Evolutionary conservation across 805 yeast species (phyloP).

Genomic region (Schwanniomyces vanrijiae): DNA sequence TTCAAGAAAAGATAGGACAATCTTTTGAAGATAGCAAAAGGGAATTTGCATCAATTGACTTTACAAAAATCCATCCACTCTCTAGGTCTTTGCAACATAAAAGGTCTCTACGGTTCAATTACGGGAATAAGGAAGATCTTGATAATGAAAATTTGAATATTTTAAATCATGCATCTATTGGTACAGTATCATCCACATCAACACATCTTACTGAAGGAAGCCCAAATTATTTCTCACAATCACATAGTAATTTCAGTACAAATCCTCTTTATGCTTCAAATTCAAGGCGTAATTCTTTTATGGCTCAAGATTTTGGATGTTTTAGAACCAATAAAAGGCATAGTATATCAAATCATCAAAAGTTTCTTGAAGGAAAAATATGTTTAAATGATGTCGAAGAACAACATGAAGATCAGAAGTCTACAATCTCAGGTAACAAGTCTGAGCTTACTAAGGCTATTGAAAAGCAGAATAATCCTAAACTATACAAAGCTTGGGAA

Average conservation of each 20-base stretch:
- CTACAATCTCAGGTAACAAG: constrained; percentile 11
- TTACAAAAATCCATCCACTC: background rate
- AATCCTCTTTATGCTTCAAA: constrained; percentile 6
- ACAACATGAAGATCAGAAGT: constrained; percentile 11
- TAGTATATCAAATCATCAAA: constrained; percentile 5
- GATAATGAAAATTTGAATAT: constrained; percentile 35
- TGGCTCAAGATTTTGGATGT: constrained; percentile 16
- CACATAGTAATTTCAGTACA: constrained; percentile 2
- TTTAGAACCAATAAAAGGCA: background rate
- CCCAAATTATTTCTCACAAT: constrained; percentile 3
- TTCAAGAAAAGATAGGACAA: background rate
- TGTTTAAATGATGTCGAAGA: constrained; percentile 11
- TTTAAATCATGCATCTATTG: constrained; percentile 13
- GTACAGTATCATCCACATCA: constrained; percentile 15
- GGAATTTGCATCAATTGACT: background rate
- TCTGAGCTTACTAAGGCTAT: constrained; percentile 29
- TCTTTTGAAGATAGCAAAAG: background rate
- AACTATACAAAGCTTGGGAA: constrained; percentile 51
- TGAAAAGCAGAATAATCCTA: constrained; percentile 10
- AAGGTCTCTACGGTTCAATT: background rate
- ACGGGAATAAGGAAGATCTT: constrained; percentile 18
- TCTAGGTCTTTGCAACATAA: background rate
- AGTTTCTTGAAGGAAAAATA: background rate
- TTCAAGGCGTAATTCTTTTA: constrained; percentile 21
- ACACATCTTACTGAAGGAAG: constrained; percentile 2